A percentile compares a stretch with the other conserved stretches of the same genome.
phyloP scores from a whole-genome alignment of 257 asterid species.

The Przewalskia tangutica region DNA sequence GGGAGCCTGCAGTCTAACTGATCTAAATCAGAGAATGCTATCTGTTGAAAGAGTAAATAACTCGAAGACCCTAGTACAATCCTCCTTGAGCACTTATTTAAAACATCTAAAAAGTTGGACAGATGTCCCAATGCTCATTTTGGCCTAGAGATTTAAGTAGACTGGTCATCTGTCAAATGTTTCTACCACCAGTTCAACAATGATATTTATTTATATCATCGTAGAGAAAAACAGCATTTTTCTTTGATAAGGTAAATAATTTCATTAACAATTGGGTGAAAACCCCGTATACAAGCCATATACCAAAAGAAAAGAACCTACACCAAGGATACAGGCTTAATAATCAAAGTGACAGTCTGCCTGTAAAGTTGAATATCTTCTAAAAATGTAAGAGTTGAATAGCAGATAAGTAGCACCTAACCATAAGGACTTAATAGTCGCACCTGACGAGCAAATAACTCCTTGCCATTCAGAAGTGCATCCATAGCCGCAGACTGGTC shows the following conservation, averaged over 20 bases:
- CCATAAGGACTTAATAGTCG: background rate
- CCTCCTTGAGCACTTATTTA: background rate
- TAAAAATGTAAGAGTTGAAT: background rate
- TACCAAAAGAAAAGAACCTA: too few species aligned
- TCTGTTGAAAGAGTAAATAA: background rate
- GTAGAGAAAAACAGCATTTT: background rate
- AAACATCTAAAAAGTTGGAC: background rate
- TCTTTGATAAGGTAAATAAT: too few species aligned
- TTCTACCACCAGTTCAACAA: background rate
- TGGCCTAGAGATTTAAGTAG: background rate
- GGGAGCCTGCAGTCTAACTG: background rate
- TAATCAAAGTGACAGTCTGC: background rate
- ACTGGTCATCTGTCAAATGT: background rate
- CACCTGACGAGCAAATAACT: conserved; percentile 84
- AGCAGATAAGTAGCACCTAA: background rate
- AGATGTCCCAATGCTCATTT: background rate
- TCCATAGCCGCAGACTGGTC: conserved; percentile 62
- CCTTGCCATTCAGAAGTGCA: conserved; percentile 72
- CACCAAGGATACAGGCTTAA: too few species aligned
- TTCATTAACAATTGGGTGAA: too few species aligned
- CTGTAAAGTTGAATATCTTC: background rate
- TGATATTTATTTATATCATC: background rate
- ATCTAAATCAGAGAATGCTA: background rate
- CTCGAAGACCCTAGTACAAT: background rate
- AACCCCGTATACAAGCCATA: too few species aligned